Evolutionary conservation across 306 rosid species (phyloP).

Genomic region (Cucumis melo): DNA sequence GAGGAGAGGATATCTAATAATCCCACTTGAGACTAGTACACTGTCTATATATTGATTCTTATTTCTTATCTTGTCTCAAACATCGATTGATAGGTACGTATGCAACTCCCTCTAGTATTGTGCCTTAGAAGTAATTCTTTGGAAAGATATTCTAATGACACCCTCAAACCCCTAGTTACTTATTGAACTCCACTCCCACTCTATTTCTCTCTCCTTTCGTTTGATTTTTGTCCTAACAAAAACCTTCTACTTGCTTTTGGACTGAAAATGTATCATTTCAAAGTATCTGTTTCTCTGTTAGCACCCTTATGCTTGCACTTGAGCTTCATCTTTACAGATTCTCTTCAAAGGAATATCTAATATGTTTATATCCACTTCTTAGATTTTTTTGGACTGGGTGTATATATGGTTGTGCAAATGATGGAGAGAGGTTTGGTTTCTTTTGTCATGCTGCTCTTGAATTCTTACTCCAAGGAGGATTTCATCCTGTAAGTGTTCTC

Average conservation of each 20-base stretch:
- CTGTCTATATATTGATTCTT: not conserved
- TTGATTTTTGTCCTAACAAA: not conserved
- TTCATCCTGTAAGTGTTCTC: slow-evolving; percentile 67
- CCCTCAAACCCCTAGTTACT: not conserved
- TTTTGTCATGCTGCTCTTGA: slow-evolving; percentile 95
- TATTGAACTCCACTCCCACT: not conserved
- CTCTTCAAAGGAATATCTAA: not conserved
- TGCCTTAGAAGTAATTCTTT: not conserved
- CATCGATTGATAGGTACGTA: not conserved
- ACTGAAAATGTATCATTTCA: not conserved
- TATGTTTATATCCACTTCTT: slow-evolving; percentile 7
- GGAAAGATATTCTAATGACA: not conserved
- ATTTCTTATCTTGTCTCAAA: not conserved
- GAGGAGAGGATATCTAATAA: not conserved
- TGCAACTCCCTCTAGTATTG: not conserved
- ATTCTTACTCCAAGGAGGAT: slow-evolving; percentile 71
- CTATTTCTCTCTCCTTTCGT: not conserved
- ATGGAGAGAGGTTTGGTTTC: slow-evolving; percentile 81
- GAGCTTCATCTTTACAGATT: not conserved
- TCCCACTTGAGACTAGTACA: not conserved
- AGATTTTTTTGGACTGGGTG: slow-evolving; percentile 60
- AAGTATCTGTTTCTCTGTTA: not conserved
- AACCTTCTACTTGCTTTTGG: not conserved
- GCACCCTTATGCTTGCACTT: not conserved
- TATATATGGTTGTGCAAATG: slow-evolving; percentile 80